Evolutionary conservation across 306 rosid species (phyloP), one percentile per base, ranked within the genome.

Genomic region (Quercus robur): DNA sequence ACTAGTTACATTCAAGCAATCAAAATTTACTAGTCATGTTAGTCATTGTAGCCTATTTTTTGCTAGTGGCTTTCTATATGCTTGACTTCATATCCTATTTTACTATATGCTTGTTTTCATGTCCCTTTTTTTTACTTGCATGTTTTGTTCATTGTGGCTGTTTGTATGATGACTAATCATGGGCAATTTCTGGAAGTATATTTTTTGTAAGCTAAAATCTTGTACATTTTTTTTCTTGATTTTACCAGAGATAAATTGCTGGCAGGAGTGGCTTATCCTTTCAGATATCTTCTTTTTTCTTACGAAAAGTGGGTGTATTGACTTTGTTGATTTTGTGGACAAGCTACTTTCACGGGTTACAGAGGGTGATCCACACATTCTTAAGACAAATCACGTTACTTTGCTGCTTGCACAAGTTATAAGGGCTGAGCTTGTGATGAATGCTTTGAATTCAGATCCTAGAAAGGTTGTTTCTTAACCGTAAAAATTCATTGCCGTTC

Each of bases 221-320:
- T 80, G 59, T 71, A 71, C 76, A 56, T 70, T 77, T 52, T 83
- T 54, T 38, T 87, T 81, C 80, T 88, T 93, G 94, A 9, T 67
- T 67, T 63, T 67, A n/a, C 52, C 98, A 95, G 99, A 95, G 85
- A 84, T 93, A 78, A 93, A 93, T 87, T 93, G 98, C 92, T 95
- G 99, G 99, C 98, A 91, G 87, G 98, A 95, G 69, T 95, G 99
- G 99, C 92, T 93, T 75, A 92, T 93, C 87, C 93, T 95, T 89
- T 83, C 99, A 8, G 99, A 95, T 86, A 87, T 93, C 69, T 95
- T 93, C 85, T 90, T 57, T 82, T 93, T 95, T 85, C 94, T 95
- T 68, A 91, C 89, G 68, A 95, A 95, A 89, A 95, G 93, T 75
- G 97, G 98, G 75, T 95, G 98, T 82, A 88, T 95, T 77, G 97